phyloP scores from a whole-genome alignment of 805 yeast species.

The Ascoidea rubescens region DNA sequence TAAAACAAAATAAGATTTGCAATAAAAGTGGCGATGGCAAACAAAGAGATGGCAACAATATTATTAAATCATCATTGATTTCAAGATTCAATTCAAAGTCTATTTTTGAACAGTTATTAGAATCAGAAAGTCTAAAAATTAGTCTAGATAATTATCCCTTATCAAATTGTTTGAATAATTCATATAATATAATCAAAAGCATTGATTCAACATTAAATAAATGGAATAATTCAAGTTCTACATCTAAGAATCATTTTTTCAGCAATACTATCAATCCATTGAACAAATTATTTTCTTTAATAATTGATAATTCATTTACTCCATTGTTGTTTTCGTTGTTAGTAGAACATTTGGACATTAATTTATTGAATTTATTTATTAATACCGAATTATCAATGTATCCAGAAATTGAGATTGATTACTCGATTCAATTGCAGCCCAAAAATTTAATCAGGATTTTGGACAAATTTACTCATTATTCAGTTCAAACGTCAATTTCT shows the following conservation, averaged over 20 bases:
- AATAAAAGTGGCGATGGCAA: too few species aligned
- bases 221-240: neutral
- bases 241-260: neutral
- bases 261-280: too few species aligned
- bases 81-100: too few species aligned
- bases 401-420: conserved; percentile 14
- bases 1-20: too few species aligned
- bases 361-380: conserved; percentile 1
- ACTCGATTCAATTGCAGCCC: conserved; percentile 3
- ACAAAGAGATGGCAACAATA: neutral
- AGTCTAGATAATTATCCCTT: too few species aligned
- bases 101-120: neutral
- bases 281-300: neutral
- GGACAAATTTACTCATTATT: conserved; percentile 4
- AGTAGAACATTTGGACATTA: neutral
- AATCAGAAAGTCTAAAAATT: neutral
- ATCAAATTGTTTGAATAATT: too few species aligned
- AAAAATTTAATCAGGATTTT: conserved; percentile 11
- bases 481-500: conserved; percentile 1
- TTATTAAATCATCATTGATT: too few species aligned
- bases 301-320: neutral
- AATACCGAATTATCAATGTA: conserved; percentile 9
- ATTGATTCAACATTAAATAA: too few species aligned
- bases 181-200: too few species aligned
- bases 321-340: neutral